These are phyloP conservation scores for Discostella stelligera DNA, from an alignment of 352 stramenopile genomes.

Conservation along the genomic window DNA sequence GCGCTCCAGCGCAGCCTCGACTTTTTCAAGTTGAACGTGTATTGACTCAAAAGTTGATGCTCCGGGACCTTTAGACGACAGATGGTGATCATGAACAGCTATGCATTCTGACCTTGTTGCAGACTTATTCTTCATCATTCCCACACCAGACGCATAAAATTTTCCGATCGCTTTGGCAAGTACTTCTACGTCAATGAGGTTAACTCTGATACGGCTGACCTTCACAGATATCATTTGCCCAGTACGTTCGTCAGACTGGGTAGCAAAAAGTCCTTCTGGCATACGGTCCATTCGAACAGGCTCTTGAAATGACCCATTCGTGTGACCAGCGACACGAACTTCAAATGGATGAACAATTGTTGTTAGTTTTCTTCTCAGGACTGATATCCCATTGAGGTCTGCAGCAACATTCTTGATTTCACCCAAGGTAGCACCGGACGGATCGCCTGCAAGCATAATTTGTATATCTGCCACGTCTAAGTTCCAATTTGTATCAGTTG, in stretches of 20 bases:
- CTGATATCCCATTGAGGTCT: conserved; percentile 26
- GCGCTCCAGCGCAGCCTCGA: conserved; percentile 73
- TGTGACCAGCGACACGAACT: conserved; percentile 37
- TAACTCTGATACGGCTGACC: conserved; percentile 66
- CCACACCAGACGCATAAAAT: conserved; percentile 65
- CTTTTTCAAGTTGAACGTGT: conserved; percentile 54
- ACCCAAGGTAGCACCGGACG: conserved; percentile 3
- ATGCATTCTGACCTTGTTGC: conserved; percentile 2
- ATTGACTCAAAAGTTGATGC: conserved; percentile 24
- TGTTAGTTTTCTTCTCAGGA: conserved; percentile 27
- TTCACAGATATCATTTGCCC: conserved; percentile 45
- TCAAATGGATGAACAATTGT: conserved; percentile 69
- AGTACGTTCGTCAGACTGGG: conserved; percentile 7
- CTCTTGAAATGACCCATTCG: conserved; percentile 15
- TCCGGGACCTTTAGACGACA: not conserved
- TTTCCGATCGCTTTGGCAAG: conserved; percentile 69
- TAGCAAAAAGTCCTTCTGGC: not conserved
- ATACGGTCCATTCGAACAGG: conserved; percentile 11
- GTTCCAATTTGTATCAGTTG: conserved; percentile 51
- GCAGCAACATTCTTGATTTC: conserved; percentile 19
- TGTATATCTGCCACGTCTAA: conserved; percentile 62
- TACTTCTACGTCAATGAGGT: conserved; percentile 76
- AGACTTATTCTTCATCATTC: conserved; percentile 41
- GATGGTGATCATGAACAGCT: not conserved
- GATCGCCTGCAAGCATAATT: conserved; percentile 56